Evolutionary conservation across 2,329 filamentous ascomycete species (phyloP).

Genomic region (Aspergillus fumigatus): DNA sequence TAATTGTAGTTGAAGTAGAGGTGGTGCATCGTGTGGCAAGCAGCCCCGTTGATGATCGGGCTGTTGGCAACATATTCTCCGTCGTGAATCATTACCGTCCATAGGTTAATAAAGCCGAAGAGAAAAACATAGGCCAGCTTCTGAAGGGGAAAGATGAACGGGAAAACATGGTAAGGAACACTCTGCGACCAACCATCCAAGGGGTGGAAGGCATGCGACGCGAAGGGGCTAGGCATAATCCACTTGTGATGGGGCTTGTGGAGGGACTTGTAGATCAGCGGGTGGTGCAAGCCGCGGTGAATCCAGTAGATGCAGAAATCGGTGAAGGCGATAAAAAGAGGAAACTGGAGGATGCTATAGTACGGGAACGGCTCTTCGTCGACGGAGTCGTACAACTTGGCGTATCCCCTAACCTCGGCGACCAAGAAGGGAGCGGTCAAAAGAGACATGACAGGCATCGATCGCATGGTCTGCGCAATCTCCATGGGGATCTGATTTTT

Average conservation of each 20-base stretch:
- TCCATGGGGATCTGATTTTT: conserved; percentile 88
- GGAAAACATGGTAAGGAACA: conserved; percentile 88
- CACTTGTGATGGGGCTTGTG: conserved; percentile 99
- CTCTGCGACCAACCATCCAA: conserved; percentile 86
- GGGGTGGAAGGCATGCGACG: conserved; percentile 91
- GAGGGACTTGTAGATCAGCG: conserved; percentile 73
- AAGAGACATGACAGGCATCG: conserved; percentile 78
- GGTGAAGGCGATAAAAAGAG: conserved; percentile 81
- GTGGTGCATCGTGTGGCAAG: conserved; percentile 91
- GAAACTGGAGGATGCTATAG: conserved; percentile 81
- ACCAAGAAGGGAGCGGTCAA: conserved; percentile 79
- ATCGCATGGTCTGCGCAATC: conserved; percentile 70
- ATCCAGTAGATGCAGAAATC: conserved; percentile 91
- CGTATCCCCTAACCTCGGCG: conserved; percentile 75
- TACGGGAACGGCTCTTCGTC: conserved; percentile 69
- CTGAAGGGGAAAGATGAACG: conserved; percentile 86
- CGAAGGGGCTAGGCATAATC: conserved; percentile 96
- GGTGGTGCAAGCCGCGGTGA: conserved; percentile 79
- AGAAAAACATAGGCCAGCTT: conserved; percentile 82
- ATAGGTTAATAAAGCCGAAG: conserved; percentile 92
- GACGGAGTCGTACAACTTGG: conserved; percentile 79
- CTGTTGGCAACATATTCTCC: conserved; percentile 90
- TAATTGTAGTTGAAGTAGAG: conserved; percentile 88
- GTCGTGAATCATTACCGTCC: conserved; percentile 95
- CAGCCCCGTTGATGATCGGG: conserved; percentile 88